Percentiles rank a stretch among this genome's conserved stretches.
Evolutionary conservation across 768 basidiomycete species (phyloP).

Genomic region (Roridomyces roridus): DNA sequence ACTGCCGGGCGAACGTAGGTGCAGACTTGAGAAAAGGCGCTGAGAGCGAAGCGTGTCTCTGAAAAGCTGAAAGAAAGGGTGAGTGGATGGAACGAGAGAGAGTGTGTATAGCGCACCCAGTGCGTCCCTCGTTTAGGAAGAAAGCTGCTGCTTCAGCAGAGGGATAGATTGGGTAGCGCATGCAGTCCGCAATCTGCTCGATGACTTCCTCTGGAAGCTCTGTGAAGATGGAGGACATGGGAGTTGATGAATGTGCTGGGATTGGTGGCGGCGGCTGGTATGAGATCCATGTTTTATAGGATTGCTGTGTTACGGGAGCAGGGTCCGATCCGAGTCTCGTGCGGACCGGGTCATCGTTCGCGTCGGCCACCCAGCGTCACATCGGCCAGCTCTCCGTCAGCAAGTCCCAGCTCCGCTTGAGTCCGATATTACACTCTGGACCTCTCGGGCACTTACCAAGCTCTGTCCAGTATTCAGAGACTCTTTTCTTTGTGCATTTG

Average conservation of each 20-base stretch:
- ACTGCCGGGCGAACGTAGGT: conserved; percentile 24
- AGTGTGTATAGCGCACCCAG: conserved; percentile 15
- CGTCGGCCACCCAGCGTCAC: too few species aligned
- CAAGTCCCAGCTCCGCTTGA: too few species aligned
- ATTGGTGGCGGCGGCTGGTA: neutral
- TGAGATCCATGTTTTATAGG: neutral
- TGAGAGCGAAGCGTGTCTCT: conserved; percentile 29
- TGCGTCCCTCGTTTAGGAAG: conserved; percentile 11
- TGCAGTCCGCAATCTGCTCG: conserved; percentile 30
- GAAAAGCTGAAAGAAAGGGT: conserved; percentile 25
- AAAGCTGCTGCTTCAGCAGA: conserved; percentile 25
- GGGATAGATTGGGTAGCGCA: conserved; percentile 27
- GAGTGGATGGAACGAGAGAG: conserved; percentile 14
- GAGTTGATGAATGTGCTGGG: neutral
- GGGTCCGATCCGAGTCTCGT: too few species aligned
- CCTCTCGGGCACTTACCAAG: too few species aligned
- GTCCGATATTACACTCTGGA: too few species aligned
- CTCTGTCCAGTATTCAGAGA: too few species aligned
- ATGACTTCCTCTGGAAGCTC: conserved; percentile 33
- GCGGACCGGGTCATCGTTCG: too few species aligned
- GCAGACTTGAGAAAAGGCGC: conserved; percentile 32
- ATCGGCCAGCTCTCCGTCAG: too few species aligned
- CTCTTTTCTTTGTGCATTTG: too few species aligned
- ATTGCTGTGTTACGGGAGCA: neutral
- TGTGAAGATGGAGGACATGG: conserved; percentile 5